Evolutionary conservation across 2,329 filamentous ascomycete genomes (phyloP).

Genomic region (Lanzia echinophila): DNA sequence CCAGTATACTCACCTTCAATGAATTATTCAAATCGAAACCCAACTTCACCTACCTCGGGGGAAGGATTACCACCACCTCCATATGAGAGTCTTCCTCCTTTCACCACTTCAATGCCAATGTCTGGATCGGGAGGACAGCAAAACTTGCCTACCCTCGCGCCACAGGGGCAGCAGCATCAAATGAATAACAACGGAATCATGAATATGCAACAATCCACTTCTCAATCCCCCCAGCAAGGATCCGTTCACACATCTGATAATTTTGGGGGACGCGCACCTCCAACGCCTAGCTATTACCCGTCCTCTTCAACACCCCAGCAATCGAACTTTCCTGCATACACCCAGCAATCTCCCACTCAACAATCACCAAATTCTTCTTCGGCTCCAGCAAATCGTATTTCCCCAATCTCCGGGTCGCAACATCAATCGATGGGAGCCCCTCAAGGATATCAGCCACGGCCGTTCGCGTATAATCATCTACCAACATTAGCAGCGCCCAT

Average conservation of each 20-base stretch:
- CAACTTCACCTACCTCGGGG: constrained; percentile 52
- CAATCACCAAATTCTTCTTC: constrained; percentile 36
- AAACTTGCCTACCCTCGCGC: constrained; percentile 34
- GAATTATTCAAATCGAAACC: constrained; percentile 44
- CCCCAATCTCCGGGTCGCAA: constrained; percentile 31
- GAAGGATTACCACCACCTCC: constrained; percentile 61
- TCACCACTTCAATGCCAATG: constrained; percentile 52
- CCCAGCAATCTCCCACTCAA: constrained; percentile 44
- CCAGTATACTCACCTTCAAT: constrained; percentile 52
- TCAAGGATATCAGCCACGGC: constrained; percentile 41
- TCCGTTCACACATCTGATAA: constrained; percentile 53
- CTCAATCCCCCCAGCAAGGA: constrained; percentile 45
- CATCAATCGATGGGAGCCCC: constrained; percentile 48
- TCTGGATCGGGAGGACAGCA: constrained; percentile 39
- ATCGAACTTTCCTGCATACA: constrained; percentile 39
- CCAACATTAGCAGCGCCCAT: constrained; percentile 60
- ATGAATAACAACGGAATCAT: constrained; percentile 43
- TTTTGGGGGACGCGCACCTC: constrained; percentile 47
- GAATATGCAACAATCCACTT: constrained; percentile 39
- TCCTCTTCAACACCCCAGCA: constrained; percentile 43
- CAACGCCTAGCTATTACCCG: constrained; percentile 53
- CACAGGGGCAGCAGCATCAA: constrained; percentile 29
- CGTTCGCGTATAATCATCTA: constrained; percentile 50
- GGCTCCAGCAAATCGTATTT: constrained; percentile 35
- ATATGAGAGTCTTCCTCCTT: constrained; percentile 60